A percentile compares a stretch with the other conserved stretches of the same genome.
phyloP scores from a whole-genome alignment of 2,329 filamentous ascomycete species.

The Fusarium devonianum region DNA sequence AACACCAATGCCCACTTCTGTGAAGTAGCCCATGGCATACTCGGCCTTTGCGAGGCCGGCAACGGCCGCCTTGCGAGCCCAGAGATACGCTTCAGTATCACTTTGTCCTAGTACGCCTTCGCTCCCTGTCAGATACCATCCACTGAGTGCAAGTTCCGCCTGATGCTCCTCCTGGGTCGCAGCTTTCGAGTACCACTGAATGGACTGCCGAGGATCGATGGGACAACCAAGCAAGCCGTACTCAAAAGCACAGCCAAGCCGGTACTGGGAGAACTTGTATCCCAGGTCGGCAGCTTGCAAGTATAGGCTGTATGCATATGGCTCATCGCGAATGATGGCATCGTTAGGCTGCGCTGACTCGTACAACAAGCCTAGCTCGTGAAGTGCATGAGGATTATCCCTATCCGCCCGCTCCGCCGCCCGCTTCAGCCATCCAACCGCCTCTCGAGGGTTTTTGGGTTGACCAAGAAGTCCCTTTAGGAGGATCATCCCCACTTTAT shows the following conservation, averaged over 20 bases:
- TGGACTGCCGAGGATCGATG: conserved; percentile 83
- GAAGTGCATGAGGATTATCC: conserved; percentile 93
- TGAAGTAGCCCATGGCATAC: conserved; percentile 97
- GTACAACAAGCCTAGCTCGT: conserved; percentile 79
- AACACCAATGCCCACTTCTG: conserved; percentile 91
- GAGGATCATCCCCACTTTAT: conserved; percentile 96
- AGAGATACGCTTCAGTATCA: conserved; percentile 95
- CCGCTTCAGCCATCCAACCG: conserved; percentile 89
- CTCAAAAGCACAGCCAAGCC: conserved; percentile 86
- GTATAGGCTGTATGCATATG: conserved; percentile 83
- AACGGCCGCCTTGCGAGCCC: conserved; percentile 91
- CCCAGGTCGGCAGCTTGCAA: conserved; percentile 84
- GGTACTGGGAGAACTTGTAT: conserved; percentile 95
- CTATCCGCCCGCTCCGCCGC: conserved; percentile 86
- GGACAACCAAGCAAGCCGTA: conserved; percentile 84
- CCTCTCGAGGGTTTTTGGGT: conserved; percentile 80
- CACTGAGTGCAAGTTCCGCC: conserved; percentile 81
- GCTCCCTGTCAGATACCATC: conserved; percentile 94
- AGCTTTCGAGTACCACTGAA: conserved; percentile 92
- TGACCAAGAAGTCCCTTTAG: conserved; percentile 95
- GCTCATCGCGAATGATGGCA: conserved; percentile 79
- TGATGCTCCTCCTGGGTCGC: conserved; percentile 95
- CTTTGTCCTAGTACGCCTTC: conserved; percentile 89
- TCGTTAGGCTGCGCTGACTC: conserved; percentile 72
- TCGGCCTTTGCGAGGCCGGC: conserved; percentile 91